Base-by-base conservation (phyloP, 306 rosid genomes). In the Cucurbita argyrosperma region DNA sequence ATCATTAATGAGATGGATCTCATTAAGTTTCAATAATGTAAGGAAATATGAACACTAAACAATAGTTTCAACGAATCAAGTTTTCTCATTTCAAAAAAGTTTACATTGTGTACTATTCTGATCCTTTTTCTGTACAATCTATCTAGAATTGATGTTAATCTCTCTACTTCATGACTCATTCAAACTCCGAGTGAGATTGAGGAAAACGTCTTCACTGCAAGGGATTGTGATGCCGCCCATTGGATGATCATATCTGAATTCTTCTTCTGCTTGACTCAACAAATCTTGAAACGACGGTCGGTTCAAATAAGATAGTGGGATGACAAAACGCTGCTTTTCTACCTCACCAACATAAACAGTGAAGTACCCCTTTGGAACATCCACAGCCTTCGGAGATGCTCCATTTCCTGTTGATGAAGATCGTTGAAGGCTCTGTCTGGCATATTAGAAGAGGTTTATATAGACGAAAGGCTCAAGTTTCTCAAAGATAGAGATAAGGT, bases 161-260 rank as follows among this genome's bases (percentile, higher is more conserved):
- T 26, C 26, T 26, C 26, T 26, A 26, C 35, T 39, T 55, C 39
- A 71, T 38, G 9, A 72, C 6, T 72, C 76, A 38, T 43, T 72
- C 43, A n/a, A 53, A 39, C 66, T 38, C 2, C 1, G 12, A 13
- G 63, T 54, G 51, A 72, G 65, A 55, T 72, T 11, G 23, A 52
- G 49, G 39, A 72, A 72, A 21, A 5, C 2, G 0, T 39, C 39
- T 54, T 53, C 76, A 38, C 3, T 77, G 74, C 79, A 78, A 8
- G 79, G 75, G 46, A 82, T 78, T 14, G 82, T 75, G 40, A 82
- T 71, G 46, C 79, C 74, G 10, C 80, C 83, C 64, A 64, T 80
- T 37, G 78, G 78, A 80, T 76, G 83, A 39, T 64, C 7, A 4
- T 71, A 80, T 8, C 82, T 78, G 13, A 79, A 79, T 74, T 79